These are phyloP conservation scores for Rachicladosporium sp. DNA, from an alignment of 2,329 filamentous ascomycete species.

Conservation along the genomic window DNA sequence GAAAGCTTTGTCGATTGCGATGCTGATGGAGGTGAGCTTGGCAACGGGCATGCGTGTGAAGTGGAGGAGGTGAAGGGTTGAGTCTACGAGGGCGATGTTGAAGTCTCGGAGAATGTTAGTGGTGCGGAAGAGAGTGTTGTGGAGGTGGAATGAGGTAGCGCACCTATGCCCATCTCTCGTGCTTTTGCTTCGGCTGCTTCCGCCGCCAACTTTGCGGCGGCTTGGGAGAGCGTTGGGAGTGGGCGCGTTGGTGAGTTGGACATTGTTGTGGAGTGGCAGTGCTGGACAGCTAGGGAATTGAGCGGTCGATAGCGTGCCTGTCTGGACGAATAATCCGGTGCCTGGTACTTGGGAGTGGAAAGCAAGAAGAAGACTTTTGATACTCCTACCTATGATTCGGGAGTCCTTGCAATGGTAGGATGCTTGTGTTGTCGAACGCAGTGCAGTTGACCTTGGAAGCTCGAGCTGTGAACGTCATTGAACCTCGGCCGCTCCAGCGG, in stretches of 20 bases:
- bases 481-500: conserved; percentile 5
- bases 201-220: conserved; percentile 23
- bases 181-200: conserved; percentile 24
- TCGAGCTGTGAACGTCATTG: background rate
- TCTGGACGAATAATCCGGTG: no score
- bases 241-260: conserved; percentile 15
- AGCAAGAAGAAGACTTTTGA: no score
- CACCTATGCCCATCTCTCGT: conserved; percentile 25
- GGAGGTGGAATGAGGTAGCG: background rate
- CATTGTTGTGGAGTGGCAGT: background rate
- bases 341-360: no score
- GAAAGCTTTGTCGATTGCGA: conserved; percentile 52
- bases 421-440: no score
- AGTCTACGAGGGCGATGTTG: conserved; percentile 39
- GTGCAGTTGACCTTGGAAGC: background rate
- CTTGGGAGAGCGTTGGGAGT: conserved; percentile 23
- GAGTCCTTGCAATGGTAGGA: no score
- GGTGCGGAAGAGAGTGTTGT: no score
- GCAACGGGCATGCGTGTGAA: conserved; percentile 38
- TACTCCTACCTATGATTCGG: no score
- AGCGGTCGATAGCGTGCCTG: no score
- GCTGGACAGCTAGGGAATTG: no score
- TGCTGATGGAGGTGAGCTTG: conserved; percentile 44
- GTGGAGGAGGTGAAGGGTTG: conserved; percentile 33
- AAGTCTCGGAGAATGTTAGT: conserved; percentile 24